phyloP scores from a whole-genome alignment of 768 basidiomycete species.

The Paxillus ammoniavirescens region DNA sequence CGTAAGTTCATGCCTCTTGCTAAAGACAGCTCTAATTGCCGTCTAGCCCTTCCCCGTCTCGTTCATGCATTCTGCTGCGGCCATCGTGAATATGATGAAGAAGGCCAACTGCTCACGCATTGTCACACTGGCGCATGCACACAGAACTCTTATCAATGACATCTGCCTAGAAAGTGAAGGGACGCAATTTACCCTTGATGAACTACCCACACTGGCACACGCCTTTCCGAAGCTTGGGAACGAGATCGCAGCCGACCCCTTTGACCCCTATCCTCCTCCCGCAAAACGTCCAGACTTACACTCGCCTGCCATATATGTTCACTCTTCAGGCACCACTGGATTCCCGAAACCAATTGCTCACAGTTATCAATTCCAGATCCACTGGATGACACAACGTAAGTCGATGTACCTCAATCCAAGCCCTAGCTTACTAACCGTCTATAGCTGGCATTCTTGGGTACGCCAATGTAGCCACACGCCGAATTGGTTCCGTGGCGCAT shows the following conservation, averaged over 20 bases:
- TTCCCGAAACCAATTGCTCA: slow-evolving; percentile 40
- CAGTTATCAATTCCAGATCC: slow-evolving; percentile 25
- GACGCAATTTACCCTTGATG: neutral
- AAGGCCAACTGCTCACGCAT: slow-evolving; percentile 1
- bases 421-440: neutral
- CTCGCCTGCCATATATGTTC: slow-evolving; percentile 36
- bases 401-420: neutral
- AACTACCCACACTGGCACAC: slow-evolving; percentile 2
- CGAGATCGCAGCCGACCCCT: slow-evolving; percentile 16
- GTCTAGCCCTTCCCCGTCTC: slow-evolving; percentile 28
- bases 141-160: neutral
- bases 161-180: neutral
- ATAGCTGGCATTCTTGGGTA: no score
- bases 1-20: neutral
- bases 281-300: slow-evolving; percentile 15
- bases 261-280: slow-evolving; percentile 1
- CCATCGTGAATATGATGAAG: slow-evolving; percentile 12
- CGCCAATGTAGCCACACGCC: no score
- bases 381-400: slow-evolving; percentile 35
- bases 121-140: neutral
- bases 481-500: no score
- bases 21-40: neutral
- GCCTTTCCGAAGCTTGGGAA: slow-evolving; percentile 36
- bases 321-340: slow-evolving; percentile 45
- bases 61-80: slow-evolving; percentile 38